These are phyloP conservation scores for Suhomyces emberorum DNA, from an alignment of 805 yeast species.

Conservation along the genomic window DNA sequence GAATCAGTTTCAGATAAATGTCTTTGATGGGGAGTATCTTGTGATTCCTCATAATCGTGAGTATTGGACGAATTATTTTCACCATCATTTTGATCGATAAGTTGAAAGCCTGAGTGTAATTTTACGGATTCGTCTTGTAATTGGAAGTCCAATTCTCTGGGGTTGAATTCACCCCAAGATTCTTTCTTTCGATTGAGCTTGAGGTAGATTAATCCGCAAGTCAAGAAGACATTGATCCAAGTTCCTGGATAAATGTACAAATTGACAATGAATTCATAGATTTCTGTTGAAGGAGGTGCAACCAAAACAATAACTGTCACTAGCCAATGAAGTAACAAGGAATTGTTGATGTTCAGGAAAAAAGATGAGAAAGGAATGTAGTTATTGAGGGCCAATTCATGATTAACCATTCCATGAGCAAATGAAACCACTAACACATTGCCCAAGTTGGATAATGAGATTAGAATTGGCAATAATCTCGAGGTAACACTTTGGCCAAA, in stretches of 20 bases:
- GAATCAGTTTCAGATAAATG: conserved; percentile 1
- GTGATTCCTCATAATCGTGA: not conserved
- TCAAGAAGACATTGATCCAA: conserved; percentile 51
- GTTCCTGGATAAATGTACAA: conserved; percentile 64
- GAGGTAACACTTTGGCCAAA: conserved; percentile 54
- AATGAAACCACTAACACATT: conserved; percentile 63
- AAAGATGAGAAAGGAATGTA: conserved; percentile 48
- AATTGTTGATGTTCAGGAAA: conserved; percentile 44
- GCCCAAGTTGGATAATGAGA: conserved; percentile 62
- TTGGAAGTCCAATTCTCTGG: conserved; percentile 5
- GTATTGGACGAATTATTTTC: not conserved
- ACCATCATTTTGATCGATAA: not conserved
- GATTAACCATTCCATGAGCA: conserved; percentile 58
- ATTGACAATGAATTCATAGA: conserved; percentile 61
- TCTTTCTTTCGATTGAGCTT: conserved; percentile 30
- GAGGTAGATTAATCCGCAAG: conserved; percentile 52
- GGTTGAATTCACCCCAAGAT: conserved; percentile 12
- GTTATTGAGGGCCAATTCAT: conserved; percentile 52
- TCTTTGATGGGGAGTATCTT: not conserved
- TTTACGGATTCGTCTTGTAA: conserved; percentile 7
- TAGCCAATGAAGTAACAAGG: conserved; percentile 53
- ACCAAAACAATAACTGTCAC: conserved; percentile 52
- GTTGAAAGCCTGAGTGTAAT: not conserved
- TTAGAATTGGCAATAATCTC: conserved; percentile 50
- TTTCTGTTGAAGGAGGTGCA: conserved; percentile 61